Conservation (phyloP, 768 basidiomycete genomes). For the Russula emetica region DNA sequence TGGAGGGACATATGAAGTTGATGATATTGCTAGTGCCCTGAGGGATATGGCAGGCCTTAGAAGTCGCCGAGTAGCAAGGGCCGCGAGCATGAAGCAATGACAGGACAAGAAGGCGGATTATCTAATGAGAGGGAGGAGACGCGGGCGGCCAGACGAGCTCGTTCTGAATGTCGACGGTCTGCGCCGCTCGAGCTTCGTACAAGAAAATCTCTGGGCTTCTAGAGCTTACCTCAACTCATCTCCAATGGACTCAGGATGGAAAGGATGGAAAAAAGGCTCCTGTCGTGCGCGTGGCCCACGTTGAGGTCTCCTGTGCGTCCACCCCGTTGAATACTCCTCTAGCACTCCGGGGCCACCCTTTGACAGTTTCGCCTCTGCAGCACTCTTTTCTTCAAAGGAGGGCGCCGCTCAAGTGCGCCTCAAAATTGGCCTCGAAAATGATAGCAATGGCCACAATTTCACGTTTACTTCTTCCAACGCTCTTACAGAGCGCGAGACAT, state of each 20-base stretch:
- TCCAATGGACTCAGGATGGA: conserved; percentile 79
- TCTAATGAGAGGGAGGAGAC: conserved; percentile 14
- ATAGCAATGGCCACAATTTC: conserved; percentile 78
- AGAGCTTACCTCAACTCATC: conserved; percentile 64
- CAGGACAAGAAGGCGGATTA: conserved; percentile 4
- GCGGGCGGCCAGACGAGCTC: neutral
- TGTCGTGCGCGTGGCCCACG: conserved; percentile 56
- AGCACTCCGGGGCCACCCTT: neutral
- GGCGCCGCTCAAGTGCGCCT: conserved; percentile 74
- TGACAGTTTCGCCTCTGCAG: conserved; percentile 36
- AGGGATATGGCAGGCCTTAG: conserved; percentile 3
- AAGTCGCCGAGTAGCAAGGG: conserved; percentile 6
- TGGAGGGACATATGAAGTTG: conserved; percentile 32
- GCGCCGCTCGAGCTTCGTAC: conserved; percentile 69
- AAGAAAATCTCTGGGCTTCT: conserved; percentile 77
- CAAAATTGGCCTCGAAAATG: conserved; percentile 63
- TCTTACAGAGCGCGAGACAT: conserved; percentile 68
- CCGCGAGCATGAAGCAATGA: conserved; percentile 1
- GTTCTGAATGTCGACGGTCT: conserved; percentile 30
- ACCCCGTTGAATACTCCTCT: conserved; percentile 25
- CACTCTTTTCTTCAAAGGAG: conserved; percentile 83
- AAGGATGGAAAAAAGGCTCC: conserved; percentile 63
- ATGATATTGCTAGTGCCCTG: conserved; percentile 29
- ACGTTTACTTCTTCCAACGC: conserved; percentile 73
- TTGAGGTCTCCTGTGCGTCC: conserved; percentile 53